These are phyloP conservation scores for Lepidium aucheri DNA, from an alignment of 345 rosid species.

Conservation along the genomic window DNA sequence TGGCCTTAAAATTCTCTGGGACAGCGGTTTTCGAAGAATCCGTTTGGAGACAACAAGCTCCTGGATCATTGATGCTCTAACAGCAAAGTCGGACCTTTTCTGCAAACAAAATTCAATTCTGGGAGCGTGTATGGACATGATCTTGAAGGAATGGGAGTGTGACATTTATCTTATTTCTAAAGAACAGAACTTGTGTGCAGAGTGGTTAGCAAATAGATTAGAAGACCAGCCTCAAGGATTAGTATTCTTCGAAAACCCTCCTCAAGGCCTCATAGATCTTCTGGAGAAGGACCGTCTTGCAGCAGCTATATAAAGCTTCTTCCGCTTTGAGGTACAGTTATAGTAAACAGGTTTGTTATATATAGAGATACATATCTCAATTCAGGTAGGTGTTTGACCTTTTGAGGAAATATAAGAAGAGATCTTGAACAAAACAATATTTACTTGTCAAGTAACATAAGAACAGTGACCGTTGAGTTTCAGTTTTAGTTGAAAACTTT, in stretches of 20 bases:
- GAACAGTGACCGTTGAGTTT: not conserved
- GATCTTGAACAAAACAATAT: not conserved
- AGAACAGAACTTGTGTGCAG: conserved; percentile 35
- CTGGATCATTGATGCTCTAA: conserved; percentile 26
- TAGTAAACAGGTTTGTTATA: not conserved
- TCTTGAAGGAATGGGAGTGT: conserved; percentile 42
- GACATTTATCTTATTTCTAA: conserved; percentile 4
- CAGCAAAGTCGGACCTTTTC: not conserved
- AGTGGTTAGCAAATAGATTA: conserved; percentile 31
- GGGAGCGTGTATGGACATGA: conserved; percentile 29
- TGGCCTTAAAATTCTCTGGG: conserved; percentile 45
- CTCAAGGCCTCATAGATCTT: conserved; percentile 17
- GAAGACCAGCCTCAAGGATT: conserved; percentile 9
- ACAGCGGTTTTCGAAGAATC: conserved; percentile 33
- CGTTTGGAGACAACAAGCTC: conserved; percentile 31
- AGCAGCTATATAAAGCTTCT: conserved; percentile 1
- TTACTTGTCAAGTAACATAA: not conserved
- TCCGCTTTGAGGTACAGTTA: conserved; percentile 4
- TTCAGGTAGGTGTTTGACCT: not conserved
- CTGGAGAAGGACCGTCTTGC: conserved; percentile 23
- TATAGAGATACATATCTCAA: conserved; percentile 10
- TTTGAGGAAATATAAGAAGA: not conserved
- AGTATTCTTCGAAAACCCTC: conserved; percentile 29
- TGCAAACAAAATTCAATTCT: conserved; percentile 20
- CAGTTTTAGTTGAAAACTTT: too few relatives aligned